phyloP scores from a whole-genome alignment of 352 stramenopile species.

The Globisporangium paroecandrum region DNA sequence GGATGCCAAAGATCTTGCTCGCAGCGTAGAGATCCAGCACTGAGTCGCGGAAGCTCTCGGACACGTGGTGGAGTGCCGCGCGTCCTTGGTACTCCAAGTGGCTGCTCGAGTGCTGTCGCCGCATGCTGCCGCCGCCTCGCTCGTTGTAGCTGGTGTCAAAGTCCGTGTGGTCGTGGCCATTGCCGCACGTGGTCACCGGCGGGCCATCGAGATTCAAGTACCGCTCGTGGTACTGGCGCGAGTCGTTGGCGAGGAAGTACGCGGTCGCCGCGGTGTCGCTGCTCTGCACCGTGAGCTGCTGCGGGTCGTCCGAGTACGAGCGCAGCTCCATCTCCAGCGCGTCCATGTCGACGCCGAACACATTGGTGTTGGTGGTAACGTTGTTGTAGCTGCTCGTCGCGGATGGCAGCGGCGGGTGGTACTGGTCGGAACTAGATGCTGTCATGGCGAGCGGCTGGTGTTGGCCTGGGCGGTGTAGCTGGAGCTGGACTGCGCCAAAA shows the following conservation, averaged over 20 bases:
- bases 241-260: conserved; percentile 13
- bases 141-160: conserved; percentile 13
- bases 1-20: conserved; percentile 67
- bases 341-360: conserved; percentile 9
- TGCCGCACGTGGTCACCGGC: conserved; percentile 16
- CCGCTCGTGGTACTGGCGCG: conserved; percentile 7
- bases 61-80: conserved; percentile 26
- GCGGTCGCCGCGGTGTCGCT: conserved; percentile 13
- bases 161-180: conserved; percentile 21
- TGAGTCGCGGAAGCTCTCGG: conserved; percentile 52
- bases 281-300: conserved; percentile 15
- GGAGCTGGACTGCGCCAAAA: neutral
- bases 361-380: neutral
- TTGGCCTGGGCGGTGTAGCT: neutral
- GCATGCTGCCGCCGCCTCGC: neutral
- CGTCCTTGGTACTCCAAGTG: conserved; percentile 11
- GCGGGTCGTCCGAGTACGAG: conserved; percentile 1
- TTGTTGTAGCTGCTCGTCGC: neutral
- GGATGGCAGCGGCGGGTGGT: neutral
- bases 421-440: neutral
- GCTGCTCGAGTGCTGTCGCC: conserved; percentile 17
- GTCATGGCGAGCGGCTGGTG: neutral
- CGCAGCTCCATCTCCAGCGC: conserved; percentile 12
- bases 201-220: conserved; percentile 14
- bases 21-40: conserved; percentile 76